Evolutionary conservation across 768 basidiomycete genomes (phyloP).

Genomic region (Pleurotus sapidus): DNA sequence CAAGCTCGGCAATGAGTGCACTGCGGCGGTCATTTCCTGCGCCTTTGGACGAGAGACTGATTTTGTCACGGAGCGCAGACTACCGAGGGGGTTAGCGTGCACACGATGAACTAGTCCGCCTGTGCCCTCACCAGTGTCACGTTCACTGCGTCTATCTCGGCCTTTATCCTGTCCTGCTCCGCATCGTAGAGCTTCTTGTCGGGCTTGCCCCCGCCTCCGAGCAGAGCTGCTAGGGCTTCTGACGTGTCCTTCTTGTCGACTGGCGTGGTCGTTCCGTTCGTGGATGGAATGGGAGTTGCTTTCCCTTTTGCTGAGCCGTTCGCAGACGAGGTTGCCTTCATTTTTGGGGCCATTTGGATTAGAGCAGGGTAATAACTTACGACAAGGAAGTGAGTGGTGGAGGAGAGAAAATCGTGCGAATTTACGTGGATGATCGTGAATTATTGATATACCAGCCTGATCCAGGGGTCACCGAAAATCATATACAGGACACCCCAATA

Average conservation of each 20-base stretch:
- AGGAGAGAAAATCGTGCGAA: constrained; percentile 19
- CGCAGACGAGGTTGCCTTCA: constrained; percentile 42
- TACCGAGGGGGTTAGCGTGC: constrained; percentile 26
- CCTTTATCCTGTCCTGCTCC: constrained; percentile 81
- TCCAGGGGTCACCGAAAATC: constrained; percentile 9
- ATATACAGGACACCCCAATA: constrained; percentile 5
- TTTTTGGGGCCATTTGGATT: constrained; percentile 34
- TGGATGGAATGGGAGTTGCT: constrained; percentile 27
- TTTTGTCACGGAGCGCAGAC: constrained; percentile 75
- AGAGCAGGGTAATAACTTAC: constrained; percentile 34
- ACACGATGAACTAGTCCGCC: constrained; percentile 1
- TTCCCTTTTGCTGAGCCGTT: constrained; percentile 42
- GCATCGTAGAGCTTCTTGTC: constrained; percentile 84
- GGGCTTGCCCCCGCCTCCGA: constrained; percentile 52
- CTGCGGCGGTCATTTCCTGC: constrained; percentile 69
- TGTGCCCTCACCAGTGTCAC: constrained; percentile 66
- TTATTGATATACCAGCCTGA: neutral
- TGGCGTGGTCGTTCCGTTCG: constrained; percentile 48
- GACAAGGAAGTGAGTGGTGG: constrained; percentile 17
- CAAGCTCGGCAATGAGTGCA: constrained; percentile 77
- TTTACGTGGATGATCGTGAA: constrained; percentile 2
- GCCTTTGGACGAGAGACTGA: constrained; percentile 58
- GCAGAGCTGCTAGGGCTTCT: constrained; percentile 21
- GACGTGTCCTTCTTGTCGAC: constrained; percentile 42
- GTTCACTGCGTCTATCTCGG: constrained; percentile 83